Conservation (phyloP, 371 early-diverging fungal genomes). For the Syncephalis fuscata region DNA sequence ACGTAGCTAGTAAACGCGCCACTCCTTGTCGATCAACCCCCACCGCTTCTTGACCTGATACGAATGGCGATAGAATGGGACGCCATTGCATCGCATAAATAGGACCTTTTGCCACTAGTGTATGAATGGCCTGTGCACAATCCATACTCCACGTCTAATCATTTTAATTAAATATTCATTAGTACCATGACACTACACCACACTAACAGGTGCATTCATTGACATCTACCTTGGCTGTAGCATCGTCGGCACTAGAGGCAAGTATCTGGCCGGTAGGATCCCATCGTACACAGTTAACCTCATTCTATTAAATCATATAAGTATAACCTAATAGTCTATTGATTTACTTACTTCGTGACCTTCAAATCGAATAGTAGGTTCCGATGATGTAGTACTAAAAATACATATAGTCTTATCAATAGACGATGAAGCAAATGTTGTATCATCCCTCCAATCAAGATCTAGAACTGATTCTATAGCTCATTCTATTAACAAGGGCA, state of each 20-base stretch:
- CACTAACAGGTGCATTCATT: too few species aligned
- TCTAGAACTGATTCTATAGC: conserved; percentile 52
- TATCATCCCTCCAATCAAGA: conserved; percentile 85
- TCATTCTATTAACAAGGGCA: not conserved
- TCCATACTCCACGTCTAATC: conserved; percentile 1
- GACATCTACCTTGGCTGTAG: conserved; percentile 60
- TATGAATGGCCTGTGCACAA: not conserved
- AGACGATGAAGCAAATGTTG: conserved; percentile 82
- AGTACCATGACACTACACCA: too few species aligned
- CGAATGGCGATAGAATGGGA: conserved; percentile 53
- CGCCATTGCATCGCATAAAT: conserved; percentile 20
- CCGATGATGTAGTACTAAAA: conserved; percentile 45
- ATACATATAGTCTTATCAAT: conserved; percentile 67
- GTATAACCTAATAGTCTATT: not conserved
- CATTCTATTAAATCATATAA: conserved; percentile 21
- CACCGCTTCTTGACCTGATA: conserved; percentile 2
- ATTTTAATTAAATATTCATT: too few species aligned
- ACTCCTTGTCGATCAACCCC: conserved; percentile 2
- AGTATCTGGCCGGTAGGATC: conserved; percentile 63
- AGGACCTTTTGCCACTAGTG: conserved; percentile 5
- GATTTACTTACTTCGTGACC: conserved; percentile 45
- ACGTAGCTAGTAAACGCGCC: conserved; percentile 18
- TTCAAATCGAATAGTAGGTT: conserved; percentile 45
- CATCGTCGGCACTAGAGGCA: conserved; percentile 88
- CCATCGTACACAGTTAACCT: conserved; percentile 83